A percentile compares a stretch with the other conserved stretches of the same genome.
These are phyloP conservation scores for Epichloe typhina DNA, from an alignment of 2,329 filamentous ascomycete genomes.

Conservation along the genomic window DNA sequence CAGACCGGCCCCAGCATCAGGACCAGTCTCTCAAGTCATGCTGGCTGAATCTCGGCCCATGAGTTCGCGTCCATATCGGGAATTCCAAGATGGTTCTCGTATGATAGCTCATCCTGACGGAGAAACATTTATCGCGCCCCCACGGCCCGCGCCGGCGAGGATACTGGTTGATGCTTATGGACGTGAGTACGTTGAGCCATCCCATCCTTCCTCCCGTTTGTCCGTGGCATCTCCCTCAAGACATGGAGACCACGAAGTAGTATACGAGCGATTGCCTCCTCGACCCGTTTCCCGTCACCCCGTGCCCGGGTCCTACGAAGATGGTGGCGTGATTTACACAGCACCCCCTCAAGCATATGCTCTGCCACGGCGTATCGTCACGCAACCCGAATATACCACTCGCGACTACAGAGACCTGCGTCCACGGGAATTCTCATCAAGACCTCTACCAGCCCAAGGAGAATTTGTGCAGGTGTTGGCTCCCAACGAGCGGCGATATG, in stretches of 20 bases:
- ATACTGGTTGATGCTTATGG: slow-evolving; percentile 76
- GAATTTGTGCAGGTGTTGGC: slow-evolving; percentile 37
- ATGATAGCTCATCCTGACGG: slow-evolving; percentile 35
- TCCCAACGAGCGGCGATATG: slow-evolving; percentile 25
- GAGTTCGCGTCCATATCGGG: slow-evolving; percentile 29
- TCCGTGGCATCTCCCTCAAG: slow-evolving; percentile 37
- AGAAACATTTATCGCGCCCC: slow-evolving; percentile 38
- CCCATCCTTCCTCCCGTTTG: slow-evolving; percentile 29
- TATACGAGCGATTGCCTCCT: slow-evolving; percentile 52
- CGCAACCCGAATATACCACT: slow-evolving; percentile 45
- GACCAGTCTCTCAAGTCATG: slow-evolving; percentile 29
- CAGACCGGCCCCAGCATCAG: slow-evolving; percentile 24
- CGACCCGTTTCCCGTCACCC: slow-evolving; percentile 39
- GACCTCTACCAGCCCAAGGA: slow-evolving; percentile 27
- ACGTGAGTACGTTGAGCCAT: slow-evolving; percentile 57
- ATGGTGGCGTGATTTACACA: slow-evolving; percentile 36
- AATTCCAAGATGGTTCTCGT: slow-evolving; percentile 28
- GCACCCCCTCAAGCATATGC: slow-evolving; percentile 37
- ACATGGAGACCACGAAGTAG: slow-evolving; percentile 37
- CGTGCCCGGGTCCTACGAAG: slow-evolving; percentile 32
- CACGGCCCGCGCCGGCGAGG: slow-evolving; percentile 42
- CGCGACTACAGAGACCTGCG: slow-evolving; percentile 41
- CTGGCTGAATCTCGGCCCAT: slow-evolving; percentile 29
- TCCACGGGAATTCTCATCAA: slow-evolving; percentile 44
- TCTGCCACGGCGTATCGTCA: slow-evolving; percentile 43